These are phyloP conservation scores for Tetrahymena borealis DNA, from an alignment of 73 alveolate species.

Conservation along the genomic window DNA sequence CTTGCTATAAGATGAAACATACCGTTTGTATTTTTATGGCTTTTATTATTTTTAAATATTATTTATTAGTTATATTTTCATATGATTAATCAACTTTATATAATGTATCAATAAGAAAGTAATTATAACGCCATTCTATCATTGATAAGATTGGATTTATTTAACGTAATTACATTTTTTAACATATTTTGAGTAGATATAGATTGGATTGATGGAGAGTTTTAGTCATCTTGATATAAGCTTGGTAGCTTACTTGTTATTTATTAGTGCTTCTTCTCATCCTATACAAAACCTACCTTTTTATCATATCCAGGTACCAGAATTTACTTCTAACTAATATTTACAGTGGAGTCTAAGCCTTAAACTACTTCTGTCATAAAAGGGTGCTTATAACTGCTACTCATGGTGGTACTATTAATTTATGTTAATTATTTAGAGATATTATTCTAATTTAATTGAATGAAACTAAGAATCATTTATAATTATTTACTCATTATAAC, in stretches of 20 bases:
- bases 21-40: no score
- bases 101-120: no score
- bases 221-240: no score
- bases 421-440: not conserved
- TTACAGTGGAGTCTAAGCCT: not conserved
- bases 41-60: no score
- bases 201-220: not conserved
- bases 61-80: no score
- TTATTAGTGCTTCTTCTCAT: not conserved
- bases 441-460: not conserved
- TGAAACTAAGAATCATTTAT: not conserved
- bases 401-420: not conserved
- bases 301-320: not conserved
- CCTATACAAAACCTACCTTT: not conserved
- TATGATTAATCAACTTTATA: no score
- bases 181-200: not conserved
- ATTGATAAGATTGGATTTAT: no score
- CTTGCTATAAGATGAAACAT: no score
- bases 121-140: no score
- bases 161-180: not conserved
- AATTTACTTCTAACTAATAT: not conserved
- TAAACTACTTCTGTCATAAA: not conserved
- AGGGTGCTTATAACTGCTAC: not conserved
- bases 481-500: not conserved
- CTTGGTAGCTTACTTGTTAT: not conserved